phyloP scores from a whole-genome alignment of 2,329 filamentous ascomycete genomes.

The Arthrocladium fulminans region DNA sequence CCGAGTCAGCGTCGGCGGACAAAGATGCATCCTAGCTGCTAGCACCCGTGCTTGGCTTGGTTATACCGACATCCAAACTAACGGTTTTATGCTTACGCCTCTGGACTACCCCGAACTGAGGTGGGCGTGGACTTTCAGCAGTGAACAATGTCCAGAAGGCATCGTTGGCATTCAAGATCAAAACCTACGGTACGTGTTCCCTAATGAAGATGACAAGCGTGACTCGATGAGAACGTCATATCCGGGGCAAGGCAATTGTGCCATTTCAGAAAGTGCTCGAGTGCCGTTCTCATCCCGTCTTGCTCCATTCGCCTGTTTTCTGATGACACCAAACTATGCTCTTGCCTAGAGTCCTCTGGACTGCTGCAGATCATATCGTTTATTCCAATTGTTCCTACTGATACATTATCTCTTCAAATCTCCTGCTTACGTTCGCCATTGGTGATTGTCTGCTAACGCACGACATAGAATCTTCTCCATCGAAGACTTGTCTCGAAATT shows the following conservation, averaged over 20 bases:
- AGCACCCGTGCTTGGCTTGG: conserved; percentile 95
- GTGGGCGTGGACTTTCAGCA: conserved; percentile 94
- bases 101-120: conserved; percentile 80
- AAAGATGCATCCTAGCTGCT: conserved; percentile 76
- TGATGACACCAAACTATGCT: conserved; percentile 56
- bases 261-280: too few relatives aligned
- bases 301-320: conserved; percentile 16
- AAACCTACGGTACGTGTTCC: conserved; percentile 75
- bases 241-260: too few relatives aligned
- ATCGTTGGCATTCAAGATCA: conserved; percentile 90
- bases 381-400: conserved; percentile 97
- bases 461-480: conserved; percentile 71
- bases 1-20: conserved; percentile 76
- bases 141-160: conserved; percentile 84
- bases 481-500: conserved; percentile 73
- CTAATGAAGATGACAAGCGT: too few relatives aligned
- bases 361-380: conserved; percentile 41
- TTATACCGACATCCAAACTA: conserved; percentile 79
- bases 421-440: neutral
- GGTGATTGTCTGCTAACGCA: conserved; percentile 10
- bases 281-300: too few relatives aligned
- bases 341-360: conserved; percentile 26
- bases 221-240: too few relatives aligned
- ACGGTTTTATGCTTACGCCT: conserved; percentile 84
- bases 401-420: conserved; percentile 34